A percentile compares a stretch with the other conserved stretches of the same genome.
Conservation (phyloP, 345 rosid genomes). For the Passiflora organensis region DNA sequence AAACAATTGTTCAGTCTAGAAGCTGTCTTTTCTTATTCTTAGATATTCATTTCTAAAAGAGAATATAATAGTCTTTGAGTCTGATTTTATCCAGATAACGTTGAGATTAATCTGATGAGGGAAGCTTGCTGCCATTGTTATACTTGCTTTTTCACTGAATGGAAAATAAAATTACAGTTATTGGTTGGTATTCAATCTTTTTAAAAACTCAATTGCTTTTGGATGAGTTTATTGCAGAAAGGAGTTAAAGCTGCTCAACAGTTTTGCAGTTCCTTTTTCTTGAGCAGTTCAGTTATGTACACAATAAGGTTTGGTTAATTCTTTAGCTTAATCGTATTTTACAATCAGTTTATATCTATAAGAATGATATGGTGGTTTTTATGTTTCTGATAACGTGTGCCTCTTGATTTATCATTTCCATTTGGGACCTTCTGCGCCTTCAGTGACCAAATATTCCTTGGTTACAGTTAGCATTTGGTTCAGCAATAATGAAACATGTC, state of each 20-base stretch:
- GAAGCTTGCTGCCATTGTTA: background rate
- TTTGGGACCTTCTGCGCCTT: background rate
- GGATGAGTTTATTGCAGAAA: conserved; percentile 44
- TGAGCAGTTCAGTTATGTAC: conserved; percentile 82
- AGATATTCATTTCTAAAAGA: background rate
- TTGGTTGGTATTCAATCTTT: background rate
- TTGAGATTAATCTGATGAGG: background rate
- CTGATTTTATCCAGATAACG: background rate
- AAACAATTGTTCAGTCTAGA: no score
- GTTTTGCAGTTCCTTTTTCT: conserved; percentile 63
- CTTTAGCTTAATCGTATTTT: background rate
- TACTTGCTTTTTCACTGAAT: background rate
- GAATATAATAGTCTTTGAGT: background rate
- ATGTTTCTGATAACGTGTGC: background rate
- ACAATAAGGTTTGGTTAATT: conserved; percentile 63
- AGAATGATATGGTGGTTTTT: background rate
- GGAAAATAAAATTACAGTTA: background rate
- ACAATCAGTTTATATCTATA: background rate
- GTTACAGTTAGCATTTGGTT: background rate
- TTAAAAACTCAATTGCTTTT: conserved; percentile 1
- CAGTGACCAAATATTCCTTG: background rate
- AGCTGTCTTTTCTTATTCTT: no score
- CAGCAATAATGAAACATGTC: background rate
- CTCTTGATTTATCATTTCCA: background rate
- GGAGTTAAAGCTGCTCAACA: conserved; percentile 73